phyloP scores from a whole-genome alignment of 179 eudicot species.

The Vitellaria paradoxa region DNA sequence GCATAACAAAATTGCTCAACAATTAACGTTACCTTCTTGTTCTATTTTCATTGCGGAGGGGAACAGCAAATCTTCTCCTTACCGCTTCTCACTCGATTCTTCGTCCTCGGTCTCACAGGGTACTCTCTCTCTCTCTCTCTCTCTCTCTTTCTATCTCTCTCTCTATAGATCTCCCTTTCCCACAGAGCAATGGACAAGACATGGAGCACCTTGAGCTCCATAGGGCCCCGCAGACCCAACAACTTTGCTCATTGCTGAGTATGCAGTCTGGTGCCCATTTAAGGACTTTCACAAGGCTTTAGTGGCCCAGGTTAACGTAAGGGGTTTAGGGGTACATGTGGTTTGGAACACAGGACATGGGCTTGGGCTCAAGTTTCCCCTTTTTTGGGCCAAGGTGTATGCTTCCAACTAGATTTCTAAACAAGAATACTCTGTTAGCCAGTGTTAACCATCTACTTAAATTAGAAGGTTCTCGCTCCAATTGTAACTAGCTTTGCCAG shows the following conservation, averaged over 20 bases:
- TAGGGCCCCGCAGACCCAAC: too few species aligned
- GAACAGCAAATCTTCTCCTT: conserved; percentile 32
- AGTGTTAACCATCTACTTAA: too few species aligned
- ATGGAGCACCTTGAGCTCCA: neutral
- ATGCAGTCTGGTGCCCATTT: neutral
- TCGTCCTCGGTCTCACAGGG: conserved; percentile 73
- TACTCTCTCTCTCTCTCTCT: conserved; percentile 17
- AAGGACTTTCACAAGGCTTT: neutral
- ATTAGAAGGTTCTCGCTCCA: too few species aligned
- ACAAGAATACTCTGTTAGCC: too few species aligned
- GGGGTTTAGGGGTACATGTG: neutral
- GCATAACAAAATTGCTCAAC: too few species aligned
- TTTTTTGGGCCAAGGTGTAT: neutral
- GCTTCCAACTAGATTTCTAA: too few species aligned
- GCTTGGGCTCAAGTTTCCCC: neutral
- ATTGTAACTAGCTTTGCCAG: neutral
- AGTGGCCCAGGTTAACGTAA: neutral
- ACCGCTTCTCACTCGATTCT: conserved; percentile 42
- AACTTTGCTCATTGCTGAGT: too few species aligned
- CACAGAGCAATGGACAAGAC: too few species aligned
- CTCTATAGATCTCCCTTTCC: neutral
- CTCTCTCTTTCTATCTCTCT: conserved; percentile 5
- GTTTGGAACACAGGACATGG: too few species aligned
- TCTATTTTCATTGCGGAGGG: conserved; percentile 23
- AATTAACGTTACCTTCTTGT: neutral